Conservation (phyloP, 2,329 filamentous ascomycete genomes). For the Leptosphaerulina australis region DNA sequence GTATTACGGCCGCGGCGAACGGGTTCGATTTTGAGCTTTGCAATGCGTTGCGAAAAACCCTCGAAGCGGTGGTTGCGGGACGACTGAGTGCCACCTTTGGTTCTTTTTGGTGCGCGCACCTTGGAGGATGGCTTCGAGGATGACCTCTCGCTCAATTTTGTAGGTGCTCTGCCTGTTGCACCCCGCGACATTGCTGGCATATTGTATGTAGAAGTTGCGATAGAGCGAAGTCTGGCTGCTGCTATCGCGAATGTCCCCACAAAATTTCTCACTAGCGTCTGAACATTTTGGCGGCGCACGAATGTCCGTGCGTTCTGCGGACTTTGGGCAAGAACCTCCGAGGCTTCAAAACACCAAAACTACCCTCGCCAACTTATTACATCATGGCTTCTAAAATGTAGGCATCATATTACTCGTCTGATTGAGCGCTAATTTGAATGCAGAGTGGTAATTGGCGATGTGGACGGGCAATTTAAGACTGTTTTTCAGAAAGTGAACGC, state of each 20-base stretch:
- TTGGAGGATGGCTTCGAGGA: conserved; percentile 29
- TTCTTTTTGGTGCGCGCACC: conserved; percentile 63
- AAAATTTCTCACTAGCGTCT: conserved; percentile 38
- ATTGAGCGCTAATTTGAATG: conserved; percentile 13
- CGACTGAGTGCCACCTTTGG: conserved; percentile 73
- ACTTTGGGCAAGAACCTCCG: conserved; percentile 10
- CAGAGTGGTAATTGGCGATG: conserved; percentile 80
- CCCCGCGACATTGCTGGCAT: conserved; percentile 55
- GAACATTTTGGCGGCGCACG: conserved; percentile 10
- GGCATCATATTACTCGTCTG: background rate
- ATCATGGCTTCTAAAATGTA: conserved; percentile 65
- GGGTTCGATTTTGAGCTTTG: conserved; percentile 91
- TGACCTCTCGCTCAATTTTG: conserved; percentile 22
- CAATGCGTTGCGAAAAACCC: conserved; percentile 86
- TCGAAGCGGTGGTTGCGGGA: conserved; percentile 89
- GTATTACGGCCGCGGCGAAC: conserved; percentile 86
- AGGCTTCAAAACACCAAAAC: conserved; percentile 8
- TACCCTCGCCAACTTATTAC: background rate
- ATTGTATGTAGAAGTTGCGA: conserved; percentile 19
- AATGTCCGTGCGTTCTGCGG: conserved; percentile 2
- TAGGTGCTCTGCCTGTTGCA: conserved; percentile 21
- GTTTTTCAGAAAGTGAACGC: conserved; percentile 80
- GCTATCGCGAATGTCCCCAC: conserved; percentile 29
- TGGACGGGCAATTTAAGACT: conserved; percentile 77
- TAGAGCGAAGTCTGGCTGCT: conserved; percentile 12